A percentile compares a stretch with the other conserved stretches of the same genome.
Conservation (phyloP, 345 rosid genomes). For the Acer negundo region DNA sequence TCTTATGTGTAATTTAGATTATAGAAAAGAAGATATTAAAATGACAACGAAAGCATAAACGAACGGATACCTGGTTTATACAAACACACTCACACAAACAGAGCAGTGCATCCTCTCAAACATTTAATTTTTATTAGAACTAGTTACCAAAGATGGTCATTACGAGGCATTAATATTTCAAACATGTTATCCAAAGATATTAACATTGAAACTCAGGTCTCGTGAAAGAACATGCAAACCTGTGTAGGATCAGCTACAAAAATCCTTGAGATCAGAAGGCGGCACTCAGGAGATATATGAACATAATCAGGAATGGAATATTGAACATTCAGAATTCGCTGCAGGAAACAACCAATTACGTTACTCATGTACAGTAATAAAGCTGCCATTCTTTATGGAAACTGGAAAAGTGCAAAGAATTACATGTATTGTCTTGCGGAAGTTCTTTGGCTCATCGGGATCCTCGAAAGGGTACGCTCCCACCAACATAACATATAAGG, state of each 20-base stretch:
- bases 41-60: no score
- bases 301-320: slow-evolving; percentile 95
- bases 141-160: no score
- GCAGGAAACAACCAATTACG: slow-evolving; percentile 27
- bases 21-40: no score
- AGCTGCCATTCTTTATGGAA: not conserved
- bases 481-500: slow-evolving; percentile 93
- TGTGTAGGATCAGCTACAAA: slow-evolving; percentile 91
- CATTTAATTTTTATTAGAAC: no score
- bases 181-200: not conserved
- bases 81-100: no score
- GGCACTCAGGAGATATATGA: slow-evolving; percentile 91
- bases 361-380: slow-evolving; percentile 13
- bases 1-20: not conserved
- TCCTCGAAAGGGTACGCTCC: slow-evolving; percentile 99
- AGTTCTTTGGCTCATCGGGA: slow-evolving; percentile 95
- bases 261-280: slow-evolving; percentile 87
- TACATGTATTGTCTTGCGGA: slow-evolving; percentile 89
- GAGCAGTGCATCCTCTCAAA: no score
- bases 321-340: slow-evolving; percentile 95
- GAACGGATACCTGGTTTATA: no score
- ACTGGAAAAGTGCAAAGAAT: slow-evolving; percentile 13
- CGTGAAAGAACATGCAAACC: slow-evolving; percentile 43
- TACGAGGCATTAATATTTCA: no score
- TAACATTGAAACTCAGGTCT: slow-evolving; percentile 2